Base-by-base conservation (phyloP, 495 filamentous ascomycete species). In the Hypoxylon subgilvum region DNA sequence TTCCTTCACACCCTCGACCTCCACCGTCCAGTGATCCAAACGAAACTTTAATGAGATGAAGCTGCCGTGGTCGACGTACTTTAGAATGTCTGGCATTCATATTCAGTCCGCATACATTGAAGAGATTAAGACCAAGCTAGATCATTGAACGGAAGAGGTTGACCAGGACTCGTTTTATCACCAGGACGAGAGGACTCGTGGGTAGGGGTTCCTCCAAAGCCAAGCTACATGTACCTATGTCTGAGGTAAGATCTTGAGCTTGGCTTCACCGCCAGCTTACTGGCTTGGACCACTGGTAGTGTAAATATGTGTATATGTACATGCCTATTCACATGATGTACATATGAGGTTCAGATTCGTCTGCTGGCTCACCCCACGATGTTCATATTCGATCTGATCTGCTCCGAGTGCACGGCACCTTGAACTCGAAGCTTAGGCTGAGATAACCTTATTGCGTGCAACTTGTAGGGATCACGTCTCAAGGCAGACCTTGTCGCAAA, bases 401-500 rank as follows among this genome's bases (percentile, higher is more conserved):
- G n/a, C 21, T 39, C 25, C 28, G 7, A 17, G 39, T 19, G 13
- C 31, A 35, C 38, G 19, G 30, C 30, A 55, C 23, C 17, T 32
- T 32, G 44, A 50, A 13, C 31, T 7, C 34, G 36, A 45, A 13
- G 16, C 36, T 44, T 50, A 27, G 39, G 21, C 51, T 45, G 39
- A 45, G 51, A 55, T 61, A 61, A 55, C 39, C 45, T 51, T 52
- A 45, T 18, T 46, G 40, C 1, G 13, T 13, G 23, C 4, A 12
- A 19, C 46, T 8, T 2, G 5, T 23, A 5, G 19, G 22, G 40
- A 28, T 30, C 16, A 32, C 22, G 35, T 46, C 16, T 45, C 39
- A 55, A 55, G 60, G 55, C 61, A 54, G n/a, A 46, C 14, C 25
- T 43, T 55, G 61, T 60, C 55, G 40, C 42, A 64, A 49, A 49